Evolutionary conservation across 1,284 basidiomycete species (phyloP).

Genomic region (Marasmius fiardii): DNA sequence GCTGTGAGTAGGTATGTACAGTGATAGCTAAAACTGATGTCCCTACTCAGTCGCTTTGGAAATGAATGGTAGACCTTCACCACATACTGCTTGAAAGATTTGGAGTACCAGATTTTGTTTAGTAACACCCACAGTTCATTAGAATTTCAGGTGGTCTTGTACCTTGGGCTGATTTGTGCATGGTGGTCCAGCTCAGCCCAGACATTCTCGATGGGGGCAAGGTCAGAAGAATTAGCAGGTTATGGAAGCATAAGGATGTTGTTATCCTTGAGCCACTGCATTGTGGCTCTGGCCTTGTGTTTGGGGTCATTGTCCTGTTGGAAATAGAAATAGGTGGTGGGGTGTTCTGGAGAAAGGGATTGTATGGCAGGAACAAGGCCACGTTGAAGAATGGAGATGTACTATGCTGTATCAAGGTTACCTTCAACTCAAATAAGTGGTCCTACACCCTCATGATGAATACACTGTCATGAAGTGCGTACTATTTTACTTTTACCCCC

Average conservation of each 20-base stretch:
- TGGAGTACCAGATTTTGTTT: conserved; percentile 6
- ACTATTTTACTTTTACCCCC: no score
- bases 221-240: conserved; percentile 27
- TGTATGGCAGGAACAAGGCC: background rate
- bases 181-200: conserved; percentile 23
- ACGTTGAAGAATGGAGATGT: background rate
- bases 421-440: no score
- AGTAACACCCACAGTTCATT: conserved; percentile 16
- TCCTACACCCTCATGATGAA: no score
- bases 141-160: conserved; percentile 15
- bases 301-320: conserved; percentile 10
- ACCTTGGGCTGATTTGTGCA: conserved; percentile 7
- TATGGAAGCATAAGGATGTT: conserved; percentile 22
- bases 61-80: conserved; percentile 5
- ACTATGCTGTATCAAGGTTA: background rate
- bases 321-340: background rate
- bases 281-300: background rate
- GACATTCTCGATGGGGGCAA: conserved; percentile 29
- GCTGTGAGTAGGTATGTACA: no score
- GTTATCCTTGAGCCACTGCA: conserved; percentile 13
- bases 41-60: conserved; percentile 9
- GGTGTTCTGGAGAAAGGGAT: no score
- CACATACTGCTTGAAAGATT: conserved; percentile 4
- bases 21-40: no score
- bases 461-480: no score